phyloP scores from a whole-genome alignment of 148 eudicot species.

The Amaranthus palmeri region DNA sequence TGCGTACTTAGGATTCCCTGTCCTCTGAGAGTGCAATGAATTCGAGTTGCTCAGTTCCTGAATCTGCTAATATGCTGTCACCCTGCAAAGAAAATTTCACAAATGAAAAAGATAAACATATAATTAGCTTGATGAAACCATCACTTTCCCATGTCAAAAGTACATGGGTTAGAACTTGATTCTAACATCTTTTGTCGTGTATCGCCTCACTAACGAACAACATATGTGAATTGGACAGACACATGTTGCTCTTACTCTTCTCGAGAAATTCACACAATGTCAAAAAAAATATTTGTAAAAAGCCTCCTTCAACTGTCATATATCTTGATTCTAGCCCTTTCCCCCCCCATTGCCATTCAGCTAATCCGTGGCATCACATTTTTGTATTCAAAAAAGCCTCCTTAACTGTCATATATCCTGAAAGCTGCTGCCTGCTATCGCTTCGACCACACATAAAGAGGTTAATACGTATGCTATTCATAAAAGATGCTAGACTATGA shows the following conservation, averaged over 20 bases:
- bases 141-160: background rate
- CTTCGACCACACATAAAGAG: background rate
- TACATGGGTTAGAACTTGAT: background rate
- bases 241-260: background rate
- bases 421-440: background rate
- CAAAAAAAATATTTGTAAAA: too few relatives aligned
- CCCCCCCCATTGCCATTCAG: background rate
- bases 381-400: background rate
- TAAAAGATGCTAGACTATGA: background rate
- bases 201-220: background rate
- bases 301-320: background rate
- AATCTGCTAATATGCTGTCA: constrained; percentile 91
- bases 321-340: background rate
- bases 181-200: background rate
- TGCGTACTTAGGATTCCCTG: constrained; percentile 89
- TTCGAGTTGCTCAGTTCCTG: constrained; percentile 97
- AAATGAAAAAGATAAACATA: background rate
- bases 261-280: too few relatives aligned
- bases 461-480: background rate
- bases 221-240: background rate
- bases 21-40: constrained; percentile 98
- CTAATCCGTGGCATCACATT: background rate
- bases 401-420: background rate
- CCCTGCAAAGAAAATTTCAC: constrained; percentile 41
- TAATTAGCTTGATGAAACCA: background rate